phyloP scores from a whole-genome alignment of 2,329 filamentous ascomycete genomes.

The Nemania bipapillata region DNA sequence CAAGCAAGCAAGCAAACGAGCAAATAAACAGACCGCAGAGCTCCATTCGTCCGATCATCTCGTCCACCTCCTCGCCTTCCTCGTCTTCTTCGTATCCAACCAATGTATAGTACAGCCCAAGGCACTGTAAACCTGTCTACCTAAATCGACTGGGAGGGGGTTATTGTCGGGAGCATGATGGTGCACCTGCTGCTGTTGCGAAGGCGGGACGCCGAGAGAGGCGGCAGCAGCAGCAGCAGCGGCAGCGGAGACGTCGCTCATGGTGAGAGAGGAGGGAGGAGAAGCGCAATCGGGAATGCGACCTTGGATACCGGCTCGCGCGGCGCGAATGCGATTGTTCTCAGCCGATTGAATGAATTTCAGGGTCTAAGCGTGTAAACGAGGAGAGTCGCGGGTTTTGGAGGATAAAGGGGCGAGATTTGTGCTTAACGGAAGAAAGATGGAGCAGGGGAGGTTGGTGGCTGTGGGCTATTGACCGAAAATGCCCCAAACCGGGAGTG shows the following conservation, averaged over 20 bases:
- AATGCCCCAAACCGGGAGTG: constrained; percentile 37
- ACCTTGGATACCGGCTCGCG: constrained; percentile 26
- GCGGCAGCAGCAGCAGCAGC: constrained; percentile 34
- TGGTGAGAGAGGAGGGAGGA: constrained; percentile 28
- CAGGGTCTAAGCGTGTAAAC: constrained; percentile 50
- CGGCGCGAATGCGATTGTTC: constrained; percentile 39
- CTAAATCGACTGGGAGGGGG: constrained; percentile 16
- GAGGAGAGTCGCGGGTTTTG: constrained; percentile 48
- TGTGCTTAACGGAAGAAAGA: constrained; percentile 49
- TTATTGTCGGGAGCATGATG: constrained; percentile 13
- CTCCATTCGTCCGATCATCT: neutral
- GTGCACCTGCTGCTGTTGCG: constrained; percentile 17
- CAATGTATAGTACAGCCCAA: no score
- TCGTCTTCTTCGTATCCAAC: neutral
- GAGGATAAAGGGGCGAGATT: constrained; percentile 49
- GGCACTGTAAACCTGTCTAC: no score
- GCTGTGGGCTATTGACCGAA: constrained; percentile 25
- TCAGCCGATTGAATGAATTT: constrained; percentile 48
- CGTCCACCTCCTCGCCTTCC: no score
- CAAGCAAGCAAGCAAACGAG: neutral
- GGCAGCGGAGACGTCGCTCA: constrained; percentile 47
- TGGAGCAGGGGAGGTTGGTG: constrained; percentile 41
- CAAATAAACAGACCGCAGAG: neutral
- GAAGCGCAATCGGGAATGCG: constrained; percentile 28
- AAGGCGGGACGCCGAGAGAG: constrained; percentile 20